A percentile compares a stretch with the other conserved stretches of the same genome.
Evolutionary conservation across 768 basidiomycete genomes (phyloP).

Genomic region (Chiua virens): DNA sequence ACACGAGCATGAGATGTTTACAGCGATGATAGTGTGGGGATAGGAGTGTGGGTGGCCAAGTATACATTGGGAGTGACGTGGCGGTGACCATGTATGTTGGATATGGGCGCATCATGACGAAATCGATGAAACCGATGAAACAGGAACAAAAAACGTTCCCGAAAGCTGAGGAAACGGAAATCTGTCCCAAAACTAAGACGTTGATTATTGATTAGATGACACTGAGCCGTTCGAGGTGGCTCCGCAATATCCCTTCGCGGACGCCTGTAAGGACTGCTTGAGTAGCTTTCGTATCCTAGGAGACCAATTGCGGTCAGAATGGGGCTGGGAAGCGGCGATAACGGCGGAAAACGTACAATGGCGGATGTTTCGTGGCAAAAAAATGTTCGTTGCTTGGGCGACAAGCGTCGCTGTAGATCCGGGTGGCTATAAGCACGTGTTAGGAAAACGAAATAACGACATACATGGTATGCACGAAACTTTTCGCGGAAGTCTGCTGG

Average conservation of each 20-base stretch:
- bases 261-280: constrained; percentile 40
- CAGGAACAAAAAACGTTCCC: no score
- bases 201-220: constrained; percentile 19
- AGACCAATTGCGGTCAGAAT: background rate
- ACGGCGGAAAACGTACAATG: constrained; percentile 45
- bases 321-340: no score
- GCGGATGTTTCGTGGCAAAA: constrained; percentile 72
- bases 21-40: no score
- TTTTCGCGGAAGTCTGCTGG: constrained; percentile 66
- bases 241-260: constrained; percentile 40
- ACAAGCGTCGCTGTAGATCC: constrained; percentile 48
- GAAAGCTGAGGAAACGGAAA: background rate
- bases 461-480: constrained; percentile 61
- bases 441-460: constrained; percentile 16
- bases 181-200: background rate
- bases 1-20: no score
- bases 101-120: no score
- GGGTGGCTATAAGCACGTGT: constrained; percentile 1
- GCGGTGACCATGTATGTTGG: no score
- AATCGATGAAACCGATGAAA: no score
- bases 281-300: constrained; percentile 40
- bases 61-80: no score
- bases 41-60: no score
- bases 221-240: constrained; percentile 32
- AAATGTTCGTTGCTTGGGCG: constrained; percentile 57